These are phyloP conservation scores for Gautieria morchelliformis DNA, from an alignment of 768 basidiomycete genomes.

Conservation along the genomic window DNA sequence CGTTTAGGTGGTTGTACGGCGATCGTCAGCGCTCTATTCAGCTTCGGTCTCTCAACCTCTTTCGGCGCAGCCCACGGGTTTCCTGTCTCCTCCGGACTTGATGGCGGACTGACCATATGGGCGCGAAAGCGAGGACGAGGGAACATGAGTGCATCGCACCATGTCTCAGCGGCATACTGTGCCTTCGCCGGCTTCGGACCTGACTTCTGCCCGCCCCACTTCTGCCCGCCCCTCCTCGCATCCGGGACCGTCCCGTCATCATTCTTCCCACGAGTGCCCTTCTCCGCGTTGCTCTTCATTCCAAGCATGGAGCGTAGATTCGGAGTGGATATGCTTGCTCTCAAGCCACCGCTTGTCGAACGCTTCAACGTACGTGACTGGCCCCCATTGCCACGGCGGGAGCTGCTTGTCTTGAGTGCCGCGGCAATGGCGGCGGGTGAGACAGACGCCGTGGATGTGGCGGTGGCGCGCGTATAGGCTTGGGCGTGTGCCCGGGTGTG, in stretches of 20 bases:
- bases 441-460: not conserved
- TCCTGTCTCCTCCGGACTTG: constrained; percentile 23
- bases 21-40: not conserved
- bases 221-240: not conserved
- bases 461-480: not conserved
- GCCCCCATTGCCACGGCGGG: not conserved
- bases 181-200: not conserved
- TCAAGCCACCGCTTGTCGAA: not conserved
- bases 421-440: constrained; percentile 1
- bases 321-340: constrained; percentile 7
- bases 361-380: not conserved
- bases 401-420: not conserved
- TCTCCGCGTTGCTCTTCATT: constrained; percentile 33
- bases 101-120: constrained; percentile 35
- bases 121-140: constrained; percentile 61
- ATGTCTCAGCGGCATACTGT: constrained; percentile 49
- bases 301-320: constrained; percentile 17
- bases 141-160: constrained; percentile 74
- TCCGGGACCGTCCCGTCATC: not conserved
- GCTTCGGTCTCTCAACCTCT: not conserved
- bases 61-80: not conserved
- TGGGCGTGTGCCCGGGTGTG: not conserved
- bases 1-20: not conserved
- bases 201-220: not conserved
- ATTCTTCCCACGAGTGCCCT: not conserved